Conservation (phyloP, 116 monocot species). For the Papilionanthe hybrid region DNA sequence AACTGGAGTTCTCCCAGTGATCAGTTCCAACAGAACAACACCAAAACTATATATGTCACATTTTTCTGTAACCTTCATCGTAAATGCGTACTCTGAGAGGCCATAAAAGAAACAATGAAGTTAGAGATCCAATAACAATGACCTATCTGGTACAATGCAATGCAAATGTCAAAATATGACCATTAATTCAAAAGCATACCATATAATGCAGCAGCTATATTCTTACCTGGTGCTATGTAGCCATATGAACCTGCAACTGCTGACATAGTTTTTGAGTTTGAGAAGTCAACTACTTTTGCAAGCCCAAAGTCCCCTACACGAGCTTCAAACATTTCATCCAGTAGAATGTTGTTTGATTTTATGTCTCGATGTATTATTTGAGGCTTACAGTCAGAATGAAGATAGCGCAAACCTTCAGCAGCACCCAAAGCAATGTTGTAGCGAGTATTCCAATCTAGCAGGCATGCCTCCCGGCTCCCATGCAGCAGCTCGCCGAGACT, state of each 20-base stretch:
- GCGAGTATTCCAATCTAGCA: conserved; percentile 55
- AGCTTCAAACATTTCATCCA: conserved; percentile 66
- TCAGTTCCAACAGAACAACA: conserved; percentile 66
- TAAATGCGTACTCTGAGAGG: conserved; percentile 79
- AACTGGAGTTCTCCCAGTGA: conserved; percentile 72
- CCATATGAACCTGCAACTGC: conserved; percentile 85
- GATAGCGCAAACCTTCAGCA: conserved; percentile 61
- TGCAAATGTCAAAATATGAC: not conserved
- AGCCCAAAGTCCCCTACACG: conserved; percentile 84
- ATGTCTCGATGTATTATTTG: conserved; percentile 64
- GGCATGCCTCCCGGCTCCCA: conserved; percentile 21
- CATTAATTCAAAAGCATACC: not conserved
- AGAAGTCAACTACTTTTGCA: conserved; percentile 57
- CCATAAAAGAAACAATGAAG: not conserved
- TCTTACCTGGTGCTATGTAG: conserved; percentile 80
- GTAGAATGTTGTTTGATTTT: conserved; percentile 61
- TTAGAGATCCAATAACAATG: conserved; percentile 2
- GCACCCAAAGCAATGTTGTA: conserved; percentile 62
- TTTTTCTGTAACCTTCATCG: conserved; percentile 86
- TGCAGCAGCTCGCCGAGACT: conserved; percentile 59
- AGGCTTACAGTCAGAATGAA: conserved; percentile 57
- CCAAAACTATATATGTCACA: conserved; percentile 85
- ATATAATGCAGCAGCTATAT: not conserved
- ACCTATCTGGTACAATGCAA: not conserved
- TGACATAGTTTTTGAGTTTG: conserved; percentile 71